Evolutionary conservation across 192 early-diverging fungal genomes (phyloP).

Genomic region (Funneliformis geosporum): DNA sequence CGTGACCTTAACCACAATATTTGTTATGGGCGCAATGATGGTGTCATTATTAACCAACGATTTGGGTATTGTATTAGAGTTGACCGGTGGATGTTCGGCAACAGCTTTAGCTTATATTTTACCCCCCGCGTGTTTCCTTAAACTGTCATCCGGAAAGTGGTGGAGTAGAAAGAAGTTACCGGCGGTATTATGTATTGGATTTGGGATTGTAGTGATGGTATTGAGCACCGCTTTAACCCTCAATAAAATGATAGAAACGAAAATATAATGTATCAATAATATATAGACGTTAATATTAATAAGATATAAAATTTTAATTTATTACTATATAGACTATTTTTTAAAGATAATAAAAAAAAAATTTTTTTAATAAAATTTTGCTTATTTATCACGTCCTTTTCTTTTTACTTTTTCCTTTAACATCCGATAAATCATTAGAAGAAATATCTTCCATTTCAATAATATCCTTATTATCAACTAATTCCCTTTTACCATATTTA

Average conservation of each 20-base stretch:
- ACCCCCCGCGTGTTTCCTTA: constrained; percentile 80
- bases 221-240: constrained; percentile 56
- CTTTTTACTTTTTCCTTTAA: neutral
- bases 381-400: neutral
- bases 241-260: too few species aligned
- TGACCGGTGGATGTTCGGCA: constrained; percentile 87
- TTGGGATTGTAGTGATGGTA: constrained; percentile 76
- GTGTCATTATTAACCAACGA: constrained; percentile 79
- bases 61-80: constrained; percentile 82
- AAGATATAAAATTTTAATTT: too few species aligned
- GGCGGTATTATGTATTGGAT: constrained; percentile 69
- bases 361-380: too few species aligned
- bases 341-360: too few species aligned
- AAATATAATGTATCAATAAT: too few species aligned
- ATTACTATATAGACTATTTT: too few species aligned
- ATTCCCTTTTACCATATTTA: constrained; percentile 67
- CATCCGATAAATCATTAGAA: neutral
- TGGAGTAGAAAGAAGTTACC: constrained; percentile 61
- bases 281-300: too few species aligned
- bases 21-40: constrained; percentile 62
- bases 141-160: constrained; percentile 62
- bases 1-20: constrained; percentile 62
- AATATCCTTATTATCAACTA: neutral
- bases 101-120: constrained; percentile 87
- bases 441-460: neutral